Evolutionary conservation across 257 asterid genomes (phyloP).

Genomic region (Jaltomata sinuosa): DNA sequence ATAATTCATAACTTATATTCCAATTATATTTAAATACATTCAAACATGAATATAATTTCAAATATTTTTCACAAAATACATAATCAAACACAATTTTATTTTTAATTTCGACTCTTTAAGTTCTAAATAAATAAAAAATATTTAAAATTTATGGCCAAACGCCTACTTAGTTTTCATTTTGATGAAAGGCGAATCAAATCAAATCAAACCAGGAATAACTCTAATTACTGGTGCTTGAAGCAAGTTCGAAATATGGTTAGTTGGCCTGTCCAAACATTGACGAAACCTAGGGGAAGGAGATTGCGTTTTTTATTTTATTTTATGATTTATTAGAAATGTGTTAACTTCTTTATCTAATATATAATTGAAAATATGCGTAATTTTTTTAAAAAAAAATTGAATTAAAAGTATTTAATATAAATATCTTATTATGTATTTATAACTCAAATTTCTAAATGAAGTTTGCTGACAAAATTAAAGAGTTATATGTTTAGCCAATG

Average conservation of each 20-base stretch:
- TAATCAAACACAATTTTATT: no score
- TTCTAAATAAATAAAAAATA: no score
- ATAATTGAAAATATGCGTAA: background rate
- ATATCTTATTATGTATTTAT: background rate
- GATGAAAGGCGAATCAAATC: background rate
- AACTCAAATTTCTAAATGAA: background rate
- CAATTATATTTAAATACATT: no score
- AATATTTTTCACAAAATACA: no score
- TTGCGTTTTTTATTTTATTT: no score
- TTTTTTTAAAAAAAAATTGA: no score
- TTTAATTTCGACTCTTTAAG: no score
- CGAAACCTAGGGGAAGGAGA: background rate
- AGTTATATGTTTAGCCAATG: background rate
- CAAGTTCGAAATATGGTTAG: background rate
- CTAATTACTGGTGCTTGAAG: background rate
- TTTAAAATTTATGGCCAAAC: background rate
- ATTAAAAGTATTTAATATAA: no score
- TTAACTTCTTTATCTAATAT: no score
- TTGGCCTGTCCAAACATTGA: background rate
- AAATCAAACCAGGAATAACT: background rate
- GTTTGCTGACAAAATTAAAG: background rate
- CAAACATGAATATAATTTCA: no score
- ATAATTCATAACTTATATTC: no score
- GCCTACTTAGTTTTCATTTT: background rate
- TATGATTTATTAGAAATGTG: no score